These are phyloP conservation scores for Sequoiadendron giganteum DNA, from an alignment of 75 land plant species.

Conservation along the genomic window DNA sequence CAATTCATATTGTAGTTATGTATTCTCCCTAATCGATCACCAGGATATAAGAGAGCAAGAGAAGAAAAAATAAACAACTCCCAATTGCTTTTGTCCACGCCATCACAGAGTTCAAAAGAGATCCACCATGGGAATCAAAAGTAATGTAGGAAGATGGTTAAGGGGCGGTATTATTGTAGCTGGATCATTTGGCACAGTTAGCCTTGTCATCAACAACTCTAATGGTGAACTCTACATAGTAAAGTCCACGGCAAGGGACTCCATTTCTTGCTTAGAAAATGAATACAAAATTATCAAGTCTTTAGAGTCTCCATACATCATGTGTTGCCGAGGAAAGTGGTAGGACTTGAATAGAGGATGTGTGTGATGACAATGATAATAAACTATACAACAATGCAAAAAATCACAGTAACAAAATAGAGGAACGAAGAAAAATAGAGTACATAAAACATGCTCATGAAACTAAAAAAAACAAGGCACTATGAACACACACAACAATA, in stretches of 20 bases:
- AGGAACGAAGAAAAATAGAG: no score
- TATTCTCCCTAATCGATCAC: no score
- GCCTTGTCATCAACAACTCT: conserved; percentile 37
- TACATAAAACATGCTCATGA: no score
- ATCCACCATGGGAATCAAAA: not conserved
- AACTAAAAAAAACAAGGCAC: no score
- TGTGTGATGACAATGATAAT: no score
- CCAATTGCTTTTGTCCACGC: not conserved
- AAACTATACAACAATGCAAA: no score
- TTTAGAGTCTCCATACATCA: conserved; percentile 12
- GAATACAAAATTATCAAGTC: not conserved
- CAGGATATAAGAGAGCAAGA: no score
- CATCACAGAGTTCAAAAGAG: not conserved
- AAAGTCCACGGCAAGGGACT: conserved; percentile 25
- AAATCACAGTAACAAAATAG: no score
- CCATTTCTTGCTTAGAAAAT: not conserved
- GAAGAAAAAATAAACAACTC: no score
- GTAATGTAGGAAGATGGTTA: conserved; percentile 22
- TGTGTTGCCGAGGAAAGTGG: conserved; percentile 27
- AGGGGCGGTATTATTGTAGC: conserved; percentile 37
- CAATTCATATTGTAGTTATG: no score
- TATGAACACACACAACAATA: no score
- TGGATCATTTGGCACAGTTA: conserved; percentile 49
- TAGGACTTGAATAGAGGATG: no score
- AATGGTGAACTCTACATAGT: conserved; percentile 51